A percentile compares a stretch with the other conserved stretches of the same genome.
Conservation (phyloP, 1,139 yeast species). For the Magnusiomyces sp. region DNA sequence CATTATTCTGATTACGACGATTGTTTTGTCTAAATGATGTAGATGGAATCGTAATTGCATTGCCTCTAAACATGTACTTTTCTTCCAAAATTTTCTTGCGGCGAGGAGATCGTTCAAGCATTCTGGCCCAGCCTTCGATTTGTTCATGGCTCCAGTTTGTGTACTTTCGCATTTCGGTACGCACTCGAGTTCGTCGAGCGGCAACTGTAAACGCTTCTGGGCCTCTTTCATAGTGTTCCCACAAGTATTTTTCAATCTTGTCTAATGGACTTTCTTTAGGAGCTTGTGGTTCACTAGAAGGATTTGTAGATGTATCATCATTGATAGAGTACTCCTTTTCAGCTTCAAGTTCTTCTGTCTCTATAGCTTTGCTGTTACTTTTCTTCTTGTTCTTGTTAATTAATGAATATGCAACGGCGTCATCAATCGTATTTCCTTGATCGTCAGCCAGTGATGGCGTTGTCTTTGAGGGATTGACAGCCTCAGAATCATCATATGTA, state of each 20-base stretch:
- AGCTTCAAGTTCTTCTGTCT: neutral
- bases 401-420: neutral
- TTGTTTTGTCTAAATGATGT: constrained; percentile 4
- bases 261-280: constrained; percentile 21
- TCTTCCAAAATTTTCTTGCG: constrained; percentile 51
- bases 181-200: constrained; percentile 42
- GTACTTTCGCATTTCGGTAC: constrained; percentile 45
- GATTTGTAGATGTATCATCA: neutral
- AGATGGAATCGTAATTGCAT: neutral
- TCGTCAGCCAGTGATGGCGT: constrained; percentile 30
- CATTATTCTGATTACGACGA: constrained; percentile 5
- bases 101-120: constrained; percentile 58
- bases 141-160: constrained; percentile 81
- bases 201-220: constrained; percentile 45
- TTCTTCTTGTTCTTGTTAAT: neutral
- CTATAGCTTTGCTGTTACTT: neutral
- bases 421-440: neutral
- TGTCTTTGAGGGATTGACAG: constrained; percentile 7
- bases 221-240: constrained; percentile 46
- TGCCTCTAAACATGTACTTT: constrained; percentile 38
- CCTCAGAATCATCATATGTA: constrained; percentile 70
- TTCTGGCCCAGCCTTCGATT: constrained; percentile 86
- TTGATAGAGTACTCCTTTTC: neutral
- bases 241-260: constrained; percentile 46
- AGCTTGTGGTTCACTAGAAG: neutral